A percentile compares a stretch with the other conserved stretches of the same genome.
phyloP scores from a whole-genome alignment of 805 yeast genomes.

The Candida mattraensis region DNA sequence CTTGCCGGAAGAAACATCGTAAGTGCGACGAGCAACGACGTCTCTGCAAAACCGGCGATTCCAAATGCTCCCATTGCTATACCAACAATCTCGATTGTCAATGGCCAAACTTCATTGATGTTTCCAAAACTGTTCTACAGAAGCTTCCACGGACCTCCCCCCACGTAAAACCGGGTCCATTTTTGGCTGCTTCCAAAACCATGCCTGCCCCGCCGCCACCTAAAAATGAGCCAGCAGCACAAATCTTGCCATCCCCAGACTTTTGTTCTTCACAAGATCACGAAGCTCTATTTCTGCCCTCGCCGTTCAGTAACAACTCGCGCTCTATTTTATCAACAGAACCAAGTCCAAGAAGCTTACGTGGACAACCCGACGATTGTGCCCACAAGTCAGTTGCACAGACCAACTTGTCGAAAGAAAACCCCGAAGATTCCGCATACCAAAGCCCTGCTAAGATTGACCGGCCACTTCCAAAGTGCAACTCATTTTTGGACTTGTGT shows the following conservation, averaged over 20 bases:
- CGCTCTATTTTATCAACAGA: neutral
- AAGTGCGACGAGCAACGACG: conserved; percentile 45
- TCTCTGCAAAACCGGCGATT: conserved; percentile 8
- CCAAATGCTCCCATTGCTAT: conserved; percentile 18
- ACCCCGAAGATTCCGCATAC: neutral
- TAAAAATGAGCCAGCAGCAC: too few species aligned
- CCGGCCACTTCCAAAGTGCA: conserved; percentile 8
- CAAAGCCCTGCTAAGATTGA: neutral
- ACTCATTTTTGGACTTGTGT: conserved; percentile 10
- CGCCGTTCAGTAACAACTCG: conserved; percentile 2
- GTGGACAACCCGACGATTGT: neutral
- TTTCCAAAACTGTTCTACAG: conserved; percentile 3
- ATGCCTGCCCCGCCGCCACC: too few species aligned
- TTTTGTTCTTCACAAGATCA: neutral
- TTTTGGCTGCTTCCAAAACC: neutral
- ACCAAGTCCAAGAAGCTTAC: neutral
- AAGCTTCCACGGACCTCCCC: neutral
- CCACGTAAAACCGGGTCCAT: neutral
- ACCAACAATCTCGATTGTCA: conserved; percentile 13
- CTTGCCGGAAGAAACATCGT: conserved; percentile 51
- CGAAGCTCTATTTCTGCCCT: conserved; percentile 7
- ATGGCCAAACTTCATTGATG: conserved; percentile 20
- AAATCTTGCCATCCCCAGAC: conserved; percentile 1
- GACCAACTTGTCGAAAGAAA: neutral
- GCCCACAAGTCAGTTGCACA: neutral